Percentiles rank a stretch among this genome's conserved stretches.
These are phyloP conservation scores for Clausena lansium DNA, from an alignment of 345 rosid species.

Conservation along the genomic window DNA sequence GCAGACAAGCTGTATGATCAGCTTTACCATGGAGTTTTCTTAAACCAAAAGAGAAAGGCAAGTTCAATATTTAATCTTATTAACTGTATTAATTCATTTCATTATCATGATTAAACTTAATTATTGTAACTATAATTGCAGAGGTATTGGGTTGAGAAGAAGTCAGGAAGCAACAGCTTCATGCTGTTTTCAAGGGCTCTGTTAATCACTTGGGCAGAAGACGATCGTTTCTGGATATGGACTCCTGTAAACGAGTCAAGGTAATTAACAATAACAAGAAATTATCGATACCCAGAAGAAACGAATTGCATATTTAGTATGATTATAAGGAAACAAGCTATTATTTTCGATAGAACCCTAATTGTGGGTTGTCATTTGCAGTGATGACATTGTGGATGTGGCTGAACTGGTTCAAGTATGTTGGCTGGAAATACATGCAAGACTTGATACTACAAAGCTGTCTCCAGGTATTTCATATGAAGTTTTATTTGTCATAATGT, in stretches of 20 bases:
- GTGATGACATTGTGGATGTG: constrained; percentile 38
- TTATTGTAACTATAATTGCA: constrained; percentile 18
- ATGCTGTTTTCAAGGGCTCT: constrained; percentile 57
- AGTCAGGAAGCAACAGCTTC: constrained; percentile 49
- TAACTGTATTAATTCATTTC: not conserved
- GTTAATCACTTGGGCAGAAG: constrained; percentile 60
- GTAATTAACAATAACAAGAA: constrained; percentile 10
- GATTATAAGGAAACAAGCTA: no score
- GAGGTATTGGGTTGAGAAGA: constrained; percentile 56
- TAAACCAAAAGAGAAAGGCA: constrained; percentile 44
- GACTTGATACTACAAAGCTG: constrained; percentile 43
- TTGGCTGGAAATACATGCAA: constrained; percentile 58
- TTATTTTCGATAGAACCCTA: not conserved
- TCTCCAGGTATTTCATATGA: constrained; percentile 49
- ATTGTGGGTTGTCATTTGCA: constrained; percentile 13
- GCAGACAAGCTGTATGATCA: constrained; percentile 29
- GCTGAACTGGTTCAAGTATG: constrained; percentile 48
- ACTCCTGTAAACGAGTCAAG: constrained; percentile 30
- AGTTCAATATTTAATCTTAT: not conserved
- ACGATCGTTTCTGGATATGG: constrained; percentile 59
- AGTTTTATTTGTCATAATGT: constrained; percentile 43
- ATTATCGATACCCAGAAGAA: not conserved
- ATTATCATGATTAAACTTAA: not conserved
- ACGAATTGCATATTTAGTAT: not conserved
- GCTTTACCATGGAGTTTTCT: constrained; percentile 41